Evolutionary conservation across 257 asterid genomes (phyloP), one percentile per base, ranked within the genome.

Genomic region (Avicennia marina): DNA sequence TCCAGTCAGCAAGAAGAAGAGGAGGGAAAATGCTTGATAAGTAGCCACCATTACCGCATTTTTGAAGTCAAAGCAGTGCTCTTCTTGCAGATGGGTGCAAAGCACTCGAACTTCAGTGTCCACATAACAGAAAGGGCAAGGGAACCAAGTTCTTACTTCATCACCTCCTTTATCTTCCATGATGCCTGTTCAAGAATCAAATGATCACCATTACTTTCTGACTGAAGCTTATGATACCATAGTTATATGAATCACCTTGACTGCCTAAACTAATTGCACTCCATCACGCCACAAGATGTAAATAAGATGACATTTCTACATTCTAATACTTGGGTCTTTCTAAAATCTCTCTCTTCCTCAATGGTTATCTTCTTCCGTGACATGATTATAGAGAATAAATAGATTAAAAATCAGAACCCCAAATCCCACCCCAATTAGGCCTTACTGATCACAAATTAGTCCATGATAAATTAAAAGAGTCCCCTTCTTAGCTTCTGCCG

Each of bases 101-200:
- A 88, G 77, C 49, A 68, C 51, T 6, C 76, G 80, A 38, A 88
- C 75, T 67, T 83, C 96, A 21, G 85, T 79, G 68, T 85, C 95
- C 5, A 83, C 70, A 45, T 85, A 83, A 44, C 96, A 85, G 70
- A 80, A 88, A 66, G 96, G 96, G 75, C 96, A 88, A 46, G 90
- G 95, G 72, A 85, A 81, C 95, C 95, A 83, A 43, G 90, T 79
- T 64, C 85, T 68, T 43, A 75, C 72, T 39, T 78, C 96, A 42
- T 80, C 89, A 29, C 64, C 85, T 40, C 76, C 85, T 47, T 70
- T 84, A 67, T 70, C 74, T 32, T 70, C 86, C 58, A 54, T 59
- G 53, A 48, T 65, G 39, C 78, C 90, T 79, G 64, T 56, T 74
- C 57, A 51, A 4, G 22, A 49, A 41, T 63, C 58, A 12, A 43